Conservation (phyloP, 164 flowering plant species). For the Tinospora cordifolia region DNA sequence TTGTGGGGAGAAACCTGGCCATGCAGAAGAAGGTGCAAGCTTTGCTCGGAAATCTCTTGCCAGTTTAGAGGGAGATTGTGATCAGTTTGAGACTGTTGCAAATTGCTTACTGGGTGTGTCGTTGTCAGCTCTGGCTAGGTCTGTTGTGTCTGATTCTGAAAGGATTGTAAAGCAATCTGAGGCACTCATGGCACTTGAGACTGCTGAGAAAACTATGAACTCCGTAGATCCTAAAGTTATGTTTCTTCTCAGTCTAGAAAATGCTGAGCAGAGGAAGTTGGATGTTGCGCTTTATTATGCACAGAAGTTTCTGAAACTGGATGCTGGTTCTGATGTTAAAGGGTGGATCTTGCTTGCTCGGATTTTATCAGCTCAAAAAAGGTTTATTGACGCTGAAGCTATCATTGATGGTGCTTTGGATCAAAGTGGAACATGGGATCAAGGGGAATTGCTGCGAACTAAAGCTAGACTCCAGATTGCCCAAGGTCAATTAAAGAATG, state of each 20-base stretch:
- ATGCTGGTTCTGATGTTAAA: constrained; percentile 52
- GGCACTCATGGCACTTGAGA: constrained; percentile 58
- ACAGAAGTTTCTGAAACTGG: constrained; percentile 53
- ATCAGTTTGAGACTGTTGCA: constrained; percentile 38
- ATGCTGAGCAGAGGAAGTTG: constrained; percentile 86
- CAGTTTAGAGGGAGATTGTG: constrained; percentile 33
- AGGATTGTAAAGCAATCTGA: constrained; percentile 40
- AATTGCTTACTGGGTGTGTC: constrained; percentile 51
- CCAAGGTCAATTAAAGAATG: constrained; percentile 53
- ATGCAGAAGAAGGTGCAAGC: constrained; percentile 51
- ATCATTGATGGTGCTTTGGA: constrained; percentile 73
- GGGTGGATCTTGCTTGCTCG: constrained; percentile 69
- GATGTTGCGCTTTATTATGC: constrained; percentile 68
- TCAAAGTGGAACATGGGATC: constrained; percentile 81
- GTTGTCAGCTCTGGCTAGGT: constrained; percentile 48
- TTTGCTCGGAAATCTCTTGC: constrained; percentile 37
- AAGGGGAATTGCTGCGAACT: constrained; percentile 56
- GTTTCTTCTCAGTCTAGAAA: constrained; percentile 57
- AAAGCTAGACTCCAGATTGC: constrained; percentile 82
- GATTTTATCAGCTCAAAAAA: constrained; percentile 74
- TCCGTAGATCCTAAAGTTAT: constrained; percentile 43
- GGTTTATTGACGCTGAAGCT: constrained; percentile 62
- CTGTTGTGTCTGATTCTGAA: constrained; percentile 43
- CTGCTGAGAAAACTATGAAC: constrained; percentile 36
- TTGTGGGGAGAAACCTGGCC: constrained; percentile 37